These are phyloP conservation scores for Cutaneotrichosporon mucoides DNA, from an alignment of 1,284 basidiomycete genomes.

Conservation along the genomic window DNA sequence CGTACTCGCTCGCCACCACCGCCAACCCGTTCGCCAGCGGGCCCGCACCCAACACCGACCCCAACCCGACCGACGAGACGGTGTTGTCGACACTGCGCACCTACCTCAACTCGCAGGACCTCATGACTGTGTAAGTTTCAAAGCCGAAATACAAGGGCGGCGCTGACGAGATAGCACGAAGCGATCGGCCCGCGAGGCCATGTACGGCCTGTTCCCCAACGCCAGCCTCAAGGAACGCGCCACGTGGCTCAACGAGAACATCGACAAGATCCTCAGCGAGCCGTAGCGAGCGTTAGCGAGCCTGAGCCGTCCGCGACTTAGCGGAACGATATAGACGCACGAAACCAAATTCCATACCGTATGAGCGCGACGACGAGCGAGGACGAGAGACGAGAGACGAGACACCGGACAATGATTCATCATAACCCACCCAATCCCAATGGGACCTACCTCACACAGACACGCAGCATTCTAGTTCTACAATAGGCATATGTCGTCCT, in stretches of 20 bases:
- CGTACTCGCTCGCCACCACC: conserved; percentile 74
- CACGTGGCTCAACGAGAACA: conserved; percentile 76
- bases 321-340: too few species aligned
- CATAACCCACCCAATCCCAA: too few species aligned
- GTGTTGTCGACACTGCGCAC: conserved; percentile 69
- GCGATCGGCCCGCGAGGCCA: conserved; percentile 64
- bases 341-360: too few species aligned
- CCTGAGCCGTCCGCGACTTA: too few species aligned
- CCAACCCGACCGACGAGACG: conserved; percentile 79
- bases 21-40: conserved; percentile 63
- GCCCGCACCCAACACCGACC: conserved; percentile 54
- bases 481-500: too few species aligned
- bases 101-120: conserved; percentile 82
- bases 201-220: conserved; percentile 78
- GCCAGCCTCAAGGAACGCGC: conserved; percentile 75
- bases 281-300: not conserved
- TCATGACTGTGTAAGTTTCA: conserved; percentile 80
- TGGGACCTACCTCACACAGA: too few species aligned
- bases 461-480: too few species aligned
- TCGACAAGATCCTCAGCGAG: conserved; percentile 70
- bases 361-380: too few species aligned
- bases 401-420: too few species aligned
- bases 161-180: conserved; percentile 32
- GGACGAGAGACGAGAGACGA: too few species aligned
- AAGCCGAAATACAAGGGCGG: not conserved